Evolutionary conservation across 2,329 filamentous ascomycete species (phyloP).

Genomic region (Rhytidhysteron rufulum): DNA sequence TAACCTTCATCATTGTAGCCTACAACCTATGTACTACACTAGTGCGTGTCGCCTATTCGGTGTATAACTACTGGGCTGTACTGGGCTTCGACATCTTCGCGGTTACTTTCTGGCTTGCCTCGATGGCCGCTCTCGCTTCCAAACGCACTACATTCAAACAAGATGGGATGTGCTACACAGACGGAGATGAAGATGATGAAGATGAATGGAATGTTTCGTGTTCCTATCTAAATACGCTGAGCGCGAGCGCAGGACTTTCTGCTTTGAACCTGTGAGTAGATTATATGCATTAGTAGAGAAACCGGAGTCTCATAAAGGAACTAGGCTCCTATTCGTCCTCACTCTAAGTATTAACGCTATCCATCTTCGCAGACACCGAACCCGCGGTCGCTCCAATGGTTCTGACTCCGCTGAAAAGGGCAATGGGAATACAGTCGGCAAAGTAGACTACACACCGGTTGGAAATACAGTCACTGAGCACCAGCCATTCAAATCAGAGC

Average conservation of each 20-base stretch:
- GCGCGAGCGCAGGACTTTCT: neutral
- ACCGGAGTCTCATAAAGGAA: neutral
- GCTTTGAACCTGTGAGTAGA: neutral
- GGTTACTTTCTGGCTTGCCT: slow-evolving; percentile 3
- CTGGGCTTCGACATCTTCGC: slow-evolving; percentile 4
- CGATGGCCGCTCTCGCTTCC: slow-evolving; percentile 1
- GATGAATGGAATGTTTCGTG: neutral
- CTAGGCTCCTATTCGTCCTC: neutral
- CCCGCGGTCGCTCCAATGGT: neutral
- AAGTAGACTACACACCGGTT: neutral
- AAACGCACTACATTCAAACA: neutral
- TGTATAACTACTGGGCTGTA: slow-evolving; percentile 5
- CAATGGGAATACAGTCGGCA: neutral
- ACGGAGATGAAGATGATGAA: neutral
- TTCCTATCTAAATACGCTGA: neutral
- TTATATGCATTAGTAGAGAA: neutral
- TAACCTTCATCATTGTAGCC: neutral
- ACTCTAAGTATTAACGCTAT: neutral
- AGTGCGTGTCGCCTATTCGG: neutral
- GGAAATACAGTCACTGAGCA: neutral
- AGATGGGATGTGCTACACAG: neutral
- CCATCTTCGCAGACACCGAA: neutral
- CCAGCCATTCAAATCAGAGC: neutral
- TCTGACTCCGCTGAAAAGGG: neutral
- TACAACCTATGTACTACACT: neutral